These are phyloP conservation scores for Verticillium dahliae DNA, from an alignment of 2,329 filamentous ascomycete genomes.

Conservation along the genomic window DNA sequence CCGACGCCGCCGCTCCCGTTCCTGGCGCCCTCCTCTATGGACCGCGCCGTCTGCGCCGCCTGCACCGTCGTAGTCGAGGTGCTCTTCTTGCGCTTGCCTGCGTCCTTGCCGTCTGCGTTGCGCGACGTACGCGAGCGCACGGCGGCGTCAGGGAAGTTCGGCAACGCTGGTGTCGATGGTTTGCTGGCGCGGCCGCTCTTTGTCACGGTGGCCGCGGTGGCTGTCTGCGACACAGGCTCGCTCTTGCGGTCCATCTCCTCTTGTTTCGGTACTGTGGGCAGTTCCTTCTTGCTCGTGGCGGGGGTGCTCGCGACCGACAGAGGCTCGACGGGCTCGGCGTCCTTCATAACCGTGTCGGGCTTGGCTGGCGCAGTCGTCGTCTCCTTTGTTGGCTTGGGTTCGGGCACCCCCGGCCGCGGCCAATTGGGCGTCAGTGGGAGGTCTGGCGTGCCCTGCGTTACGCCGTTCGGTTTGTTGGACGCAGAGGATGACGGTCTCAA, in stretches of 20 bases:
- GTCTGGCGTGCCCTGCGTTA: slow-evolving; percentile 30
- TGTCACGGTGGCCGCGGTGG: slow-evolving; percentile 40
- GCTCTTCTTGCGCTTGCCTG: slow-evolving; percentile 55
- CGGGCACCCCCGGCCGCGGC: slow-evolving; percentile 16
- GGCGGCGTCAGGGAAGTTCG: slow-evolving; percentile 51
- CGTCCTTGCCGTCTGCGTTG: slow-evolving; percentile 28
- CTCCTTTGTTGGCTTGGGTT: slow-evolving; percentile 21
- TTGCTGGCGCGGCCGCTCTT: slow-evolving; percentile 63
- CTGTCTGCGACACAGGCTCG: slow-evolving; percentile 38
- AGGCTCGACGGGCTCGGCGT: slow-evolving; percentile 16
- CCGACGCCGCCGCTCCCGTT: slow-evolving; percentile 35
- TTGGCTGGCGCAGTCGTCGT: slow-evolving; percentile 7
- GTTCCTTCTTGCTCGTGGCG: slow-evolving; percentile 34
- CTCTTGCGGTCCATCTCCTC: slow-evolving; percentile 29
- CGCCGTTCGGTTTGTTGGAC: slow-evolving; percentile 55
- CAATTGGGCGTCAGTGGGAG: slow-evolving; percentile 13
- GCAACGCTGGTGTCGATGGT: slow-evolving; percentile 56
- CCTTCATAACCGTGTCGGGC: slow-evolving; percentile 14
- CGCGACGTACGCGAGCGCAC: slow-evolving; percentile 47
- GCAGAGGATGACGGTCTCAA: slow-evolving; percentile 52
- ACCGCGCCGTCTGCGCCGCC: slow-evolving; percentile 28
- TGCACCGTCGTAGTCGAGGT: slow-evolving; percentile 33
- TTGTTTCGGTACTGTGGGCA: slow-evolving; percentile 18
- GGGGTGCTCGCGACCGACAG: slow-evolving; percentile 18
- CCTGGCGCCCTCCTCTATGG: slow-evolving; percentile 31